Evolutionary conservation across 305 asterid species (phyloP).

Genomic region (Euphrasia arctica): DNA sequence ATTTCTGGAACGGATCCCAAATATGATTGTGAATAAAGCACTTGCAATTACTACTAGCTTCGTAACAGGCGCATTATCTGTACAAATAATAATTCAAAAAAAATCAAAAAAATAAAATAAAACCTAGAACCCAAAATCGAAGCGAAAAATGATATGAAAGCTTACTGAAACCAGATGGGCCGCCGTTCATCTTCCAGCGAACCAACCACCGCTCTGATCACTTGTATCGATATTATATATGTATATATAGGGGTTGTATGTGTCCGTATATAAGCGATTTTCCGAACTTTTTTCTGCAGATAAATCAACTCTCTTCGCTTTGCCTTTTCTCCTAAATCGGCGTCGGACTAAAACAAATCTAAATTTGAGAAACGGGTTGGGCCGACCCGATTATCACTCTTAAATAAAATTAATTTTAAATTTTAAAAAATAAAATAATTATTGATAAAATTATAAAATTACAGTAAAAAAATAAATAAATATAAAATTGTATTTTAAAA

Average conservation of each 20-base stretch:
- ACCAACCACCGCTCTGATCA: slow-evolving; percentile 40
- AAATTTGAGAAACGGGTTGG: neutral
- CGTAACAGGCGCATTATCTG: slow-evolving; percentile 93
- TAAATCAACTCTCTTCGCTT: neutral
- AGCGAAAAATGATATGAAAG: slow-evolving; percentile 9
- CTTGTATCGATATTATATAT: slow-evolving; percentile 20
- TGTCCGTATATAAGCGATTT: slow-evolving; percentile 9
- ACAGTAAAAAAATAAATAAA: no score
- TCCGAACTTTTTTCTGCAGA: no score
- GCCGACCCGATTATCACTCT: neutral
- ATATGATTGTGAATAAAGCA: slow-evolving; percentile 75
- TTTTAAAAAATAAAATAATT: no score
- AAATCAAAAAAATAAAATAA: no score
- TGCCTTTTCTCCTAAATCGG: neutral
- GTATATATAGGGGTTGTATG: slow-evolving; percentile 16
- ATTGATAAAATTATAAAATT: no score
- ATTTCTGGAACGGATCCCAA: slow-evolving; percentile 85
- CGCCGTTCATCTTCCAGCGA: slow-evolving; percentile 91
- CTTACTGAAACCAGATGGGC: slow-evolving; percentile 99
- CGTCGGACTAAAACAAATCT: neutral
- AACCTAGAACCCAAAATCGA: slow-evolving; percentile 7
- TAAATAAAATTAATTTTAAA: no score
- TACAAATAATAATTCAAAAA: slow-evolving; percentile 16
- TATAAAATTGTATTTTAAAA: no score
- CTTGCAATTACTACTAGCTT: slow-evolving; percentile 66